A percentile compares a stretch with the other conserved stretches of the same genome.
phyloP scores from a whole-genome alignment of 2,329 filamentous ascomycete genomes.

The Ophiostoma triangulosporum region DNA sequence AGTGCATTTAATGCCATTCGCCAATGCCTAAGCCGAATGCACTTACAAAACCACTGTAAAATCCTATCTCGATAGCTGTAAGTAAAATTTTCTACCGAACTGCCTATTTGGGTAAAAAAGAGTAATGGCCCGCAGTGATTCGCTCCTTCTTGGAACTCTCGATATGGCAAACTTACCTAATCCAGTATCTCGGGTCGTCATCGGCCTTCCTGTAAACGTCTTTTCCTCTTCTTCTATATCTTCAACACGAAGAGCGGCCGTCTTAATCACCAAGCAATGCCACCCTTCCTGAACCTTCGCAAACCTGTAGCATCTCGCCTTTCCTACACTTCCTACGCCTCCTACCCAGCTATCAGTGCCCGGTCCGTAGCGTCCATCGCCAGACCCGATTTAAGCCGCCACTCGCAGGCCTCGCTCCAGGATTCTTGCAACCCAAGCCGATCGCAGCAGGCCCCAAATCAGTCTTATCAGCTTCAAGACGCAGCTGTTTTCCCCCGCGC shows the following conservation, averaged over 20 bases:
- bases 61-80: no score
- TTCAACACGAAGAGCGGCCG: not conserved
- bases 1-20: no score
- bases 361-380: conserved; percentile 9
- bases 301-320: not conserved
- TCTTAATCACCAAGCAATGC: conserved; percentile 4
- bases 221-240: not conserved
- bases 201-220: not conserved
- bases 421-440: not conserved
- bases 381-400: conserved; percentile 12
- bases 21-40: no score
- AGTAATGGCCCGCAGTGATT: not conserved
- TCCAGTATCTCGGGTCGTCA: not conserved
- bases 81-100: not conserved
- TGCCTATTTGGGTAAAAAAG: conserved; percentile 4
- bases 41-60: no score
- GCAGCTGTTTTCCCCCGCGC: not conserved
- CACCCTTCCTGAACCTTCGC: conserved; percentile 2
- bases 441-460: not conserved
- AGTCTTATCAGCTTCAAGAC: not conserved
- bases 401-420: no score
- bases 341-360: conserved; percentile 10
- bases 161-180: conserved; percentile 1
- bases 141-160: no score
- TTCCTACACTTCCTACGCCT: no score